Conservation (phyloP, 139 green algal species). For the Micromonas commoda region DNA sequence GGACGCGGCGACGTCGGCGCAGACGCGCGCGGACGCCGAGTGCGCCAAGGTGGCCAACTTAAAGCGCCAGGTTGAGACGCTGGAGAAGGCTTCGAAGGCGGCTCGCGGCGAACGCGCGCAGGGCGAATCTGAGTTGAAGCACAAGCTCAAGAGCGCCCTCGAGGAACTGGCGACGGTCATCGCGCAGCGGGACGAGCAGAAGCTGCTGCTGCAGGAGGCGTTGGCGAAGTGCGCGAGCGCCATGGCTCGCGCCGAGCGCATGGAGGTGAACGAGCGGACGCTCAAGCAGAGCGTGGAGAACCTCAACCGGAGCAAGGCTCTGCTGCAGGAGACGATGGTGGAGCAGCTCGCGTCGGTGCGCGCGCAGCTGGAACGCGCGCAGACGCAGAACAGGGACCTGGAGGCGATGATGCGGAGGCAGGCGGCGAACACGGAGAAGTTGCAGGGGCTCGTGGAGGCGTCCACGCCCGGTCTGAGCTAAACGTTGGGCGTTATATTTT, state of each 20-base stretch:
- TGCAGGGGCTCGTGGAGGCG: not conserved
- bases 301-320: not conserved
- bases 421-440: not conserved
- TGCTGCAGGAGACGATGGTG: conserved; percentile 18
- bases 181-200: not conserved
- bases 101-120: not conserved
- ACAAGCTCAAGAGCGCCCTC: not conserved
- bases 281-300: not conserved
- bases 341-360: conserved; percentile 3
- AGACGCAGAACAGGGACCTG: not conserved
- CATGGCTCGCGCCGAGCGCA: not conserved
- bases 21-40: not conserved
- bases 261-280: not conserved
- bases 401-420: not conserved
- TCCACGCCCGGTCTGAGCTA: not conserved
- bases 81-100: not conserved
- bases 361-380: not conserved
- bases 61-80: not conserved
- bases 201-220: not conserved
- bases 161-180: conserved; percentile 10
- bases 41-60: not conserved
- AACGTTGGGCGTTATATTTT: no score
- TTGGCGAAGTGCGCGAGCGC: not conserved
- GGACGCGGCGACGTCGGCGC: not conserved
- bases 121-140: not conserved